Percentiles rank a stretch among this genome's conserved stretches.
These are phyloP conservation scores for Exophiala mesophila DNA, from an alignment of 2,329 filamentous ascomycete genomes.

Conservation along the genomic window DNA sequence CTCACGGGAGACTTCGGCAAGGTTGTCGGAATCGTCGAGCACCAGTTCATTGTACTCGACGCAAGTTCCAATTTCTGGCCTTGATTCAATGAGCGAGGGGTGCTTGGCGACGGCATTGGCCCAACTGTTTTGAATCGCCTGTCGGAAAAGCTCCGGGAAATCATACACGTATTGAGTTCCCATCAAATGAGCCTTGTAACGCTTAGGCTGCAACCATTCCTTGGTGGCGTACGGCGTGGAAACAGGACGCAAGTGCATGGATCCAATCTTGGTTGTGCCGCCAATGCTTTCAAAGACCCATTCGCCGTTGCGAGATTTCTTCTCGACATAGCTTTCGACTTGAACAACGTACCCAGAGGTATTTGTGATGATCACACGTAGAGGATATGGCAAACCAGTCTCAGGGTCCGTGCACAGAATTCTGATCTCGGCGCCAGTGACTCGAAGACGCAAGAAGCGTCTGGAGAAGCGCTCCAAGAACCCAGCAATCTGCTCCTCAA, in stretches of 20 bases:
- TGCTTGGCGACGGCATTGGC: slow-evolving; percentile 68
- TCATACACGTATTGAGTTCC: slow-evolving; percentile 99
- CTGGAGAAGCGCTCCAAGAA: slow-evolving; percentile 96
- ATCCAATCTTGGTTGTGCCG: slow-evolving; percentile 87
- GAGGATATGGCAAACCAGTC: slow-evolving; percentile 79
- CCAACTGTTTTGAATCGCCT: slow-evolving; percentile 97
- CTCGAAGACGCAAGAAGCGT: slow-evolving; percentile 91
- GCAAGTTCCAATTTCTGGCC: slow-evolving; percentile 82
- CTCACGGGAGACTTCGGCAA: slow-evolving; percentile 89
- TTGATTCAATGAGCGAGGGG: slow-evolving; percentile 68
- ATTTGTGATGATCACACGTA: slow-evolving; percentile 95
- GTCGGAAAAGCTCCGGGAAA: slow-evolving; percentile 98
- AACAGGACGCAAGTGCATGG: slow-evolving; percentile 89
- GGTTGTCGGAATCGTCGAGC: slow-evolving; percentile 84
- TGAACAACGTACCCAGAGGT: slow-evolving; percentile 97
- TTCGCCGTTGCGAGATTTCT: slow-evolving; percentile 95
- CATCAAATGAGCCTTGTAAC: slow-evolving; percentile 99
- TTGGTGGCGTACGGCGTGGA: slow-evolving; percentile 93
- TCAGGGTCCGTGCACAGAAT: slow-evolving; percentile 91
- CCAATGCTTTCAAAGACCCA: slow-evolving; percentile 99
- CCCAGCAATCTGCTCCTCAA: slow-evolving; percentile 86
- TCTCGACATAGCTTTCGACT: slow-evolving; percentile 95
- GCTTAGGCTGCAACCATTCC: slow-evolving; percentile 97
- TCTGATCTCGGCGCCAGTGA: slow-evolving; percentile 94
- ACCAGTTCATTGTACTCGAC: slow-evolving; percentile 92